Evolutionary conservation across 495 filamentous ascomycete genomes (phyloP), one percentile per base, ranked within the genome.

Genomic region (Astrocystis sublimbata): DNA sequence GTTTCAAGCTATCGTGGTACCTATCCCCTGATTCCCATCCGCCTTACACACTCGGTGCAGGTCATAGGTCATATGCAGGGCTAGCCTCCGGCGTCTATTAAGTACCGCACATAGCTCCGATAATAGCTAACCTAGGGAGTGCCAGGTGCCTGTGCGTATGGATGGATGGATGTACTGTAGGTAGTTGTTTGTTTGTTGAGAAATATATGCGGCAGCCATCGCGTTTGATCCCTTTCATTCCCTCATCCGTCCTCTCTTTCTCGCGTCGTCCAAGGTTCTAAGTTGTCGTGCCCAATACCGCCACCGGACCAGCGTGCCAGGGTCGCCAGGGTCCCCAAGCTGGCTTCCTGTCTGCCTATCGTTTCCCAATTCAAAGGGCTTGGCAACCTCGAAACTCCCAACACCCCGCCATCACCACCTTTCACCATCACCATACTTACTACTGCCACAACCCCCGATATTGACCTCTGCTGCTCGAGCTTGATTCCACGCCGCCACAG

Each of bases 1-100:
- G 54, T 57, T 57, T 57, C 54, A 57, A 57, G 54, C 35, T 57
- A 30, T 41, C 54, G 52, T 57, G 40, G 38, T 45, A 17, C 54
- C 15, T 31, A n/a, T 57, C 54, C 54, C 54, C 54, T 57, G 38
- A 45, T 41, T 56, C 54, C n/a, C 40, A n/a, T n/a, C n/a, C n/a
- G 40, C n/a, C 40, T 45, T 41, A 21, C 46, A 31, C 3, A 49
- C 26, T 23, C 46, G 3, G 45, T 30, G 46, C 26, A 28, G 17
- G 42, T 6, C 41, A 4, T n/a, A 17, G 42, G 19, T 23, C 42
- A 23, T 45, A 24, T 26, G 43, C 26, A 26, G 43, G n/a, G n/a
- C n/a, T n/a, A n/a, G n/a, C n/a, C n/a, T n/a, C n/a, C n/a, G n/a
- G n/a, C n/a, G n/a, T n/a, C n/a, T n/a, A n/a, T n/a, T n/a, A n/a